A percentile compares a stretch with the other conserved stretches of the same genome.
These are phyloP conservation scores for Naganishia vaughanmartiniae DNA, from an alignment of 768 basidiomycete species.

Conservation along the genomic window DNA sequence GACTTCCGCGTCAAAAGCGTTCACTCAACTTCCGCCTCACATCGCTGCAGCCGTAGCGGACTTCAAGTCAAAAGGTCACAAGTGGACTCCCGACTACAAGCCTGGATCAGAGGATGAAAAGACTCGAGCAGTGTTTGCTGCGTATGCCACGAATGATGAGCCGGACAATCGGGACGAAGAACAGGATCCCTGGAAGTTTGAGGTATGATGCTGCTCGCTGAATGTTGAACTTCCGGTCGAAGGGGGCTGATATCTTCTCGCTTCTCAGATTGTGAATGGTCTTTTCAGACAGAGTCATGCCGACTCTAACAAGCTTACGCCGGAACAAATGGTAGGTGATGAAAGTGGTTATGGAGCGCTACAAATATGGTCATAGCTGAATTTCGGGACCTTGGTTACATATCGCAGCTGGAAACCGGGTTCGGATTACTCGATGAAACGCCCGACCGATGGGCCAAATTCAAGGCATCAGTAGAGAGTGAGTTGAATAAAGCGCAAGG, in stretches of 20 bases:
- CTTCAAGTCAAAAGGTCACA: slow-evolving; percentile 7
- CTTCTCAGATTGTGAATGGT: slow-evolving; percentile 4
- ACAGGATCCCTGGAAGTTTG: slow-evolving; percentile 16
- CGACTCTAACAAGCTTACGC: slow-evolving; percentile 2
- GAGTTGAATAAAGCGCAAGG: neutral
- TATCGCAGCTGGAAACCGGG: slow-evolving; percentile 1
- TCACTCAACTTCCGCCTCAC: slow-evolving; percentile 15
- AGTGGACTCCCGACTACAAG: slow-evolving; percentile 7
- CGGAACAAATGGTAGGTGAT: slow-evolving; percentile 7
- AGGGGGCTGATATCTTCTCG: neutral
- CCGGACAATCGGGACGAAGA: slow-evolving; percentile 21
- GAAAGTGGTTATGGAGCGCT: neutral
- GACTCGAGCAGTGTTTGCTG: slow-evolving; percentile 15
- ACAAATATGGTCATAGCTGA: neutral
- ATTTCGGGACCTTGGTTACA: neutral
- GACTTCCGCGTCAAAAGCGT: slow-evolving; percentile 19
- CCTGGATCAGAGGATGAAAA: slow-evolving; percentile 17
- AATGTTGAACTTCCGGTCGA: neutral
- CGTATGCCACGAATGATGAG: slow-evolving; percentile 16
- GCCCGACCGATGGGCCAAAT: slow-evolving; percentile 19
- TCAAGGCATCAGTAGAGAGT: slow-evolving; percentile 16
- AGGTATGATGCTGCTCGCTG: neutral
- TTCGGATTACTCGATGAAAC: slow-evolving; percentile 22
- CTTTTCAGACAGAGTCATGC: slow-evolving; percentile 17
- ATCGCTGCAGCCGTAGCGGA: neutral